Evolutionary conservation across 768 basidiomycete species (phyloP), one percentile per base, ranked within the genome.

Genomic region (Hydnum rufescens): DNA sequence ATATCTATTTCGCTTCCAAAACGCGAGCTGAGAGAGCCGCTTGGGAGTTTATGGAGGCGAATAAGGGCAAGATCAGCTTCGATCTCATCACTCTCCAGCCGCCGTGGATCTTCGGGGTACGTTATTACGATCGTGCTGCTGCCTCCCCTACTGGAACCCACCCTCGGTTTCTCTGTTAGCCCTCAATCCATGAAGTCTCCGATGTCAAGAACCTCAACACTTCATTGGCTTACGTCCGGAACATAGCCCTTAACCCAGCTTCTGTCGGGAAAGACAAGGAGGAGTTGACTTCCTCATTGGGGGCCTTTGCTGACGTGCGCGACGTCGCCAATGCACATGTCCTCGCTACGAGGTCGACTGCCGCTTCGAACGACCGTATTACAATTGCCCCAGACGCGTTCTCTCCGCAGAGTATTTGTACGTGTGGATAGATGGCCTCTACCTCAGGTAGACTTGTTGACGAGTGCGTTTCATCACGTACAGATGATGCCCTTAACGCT

Each of bases 321-420:
- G 53, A 58, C 59, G 64, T 60, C 39, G 65, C 66, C 16, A 51
- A 59, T 2, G 64, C 60, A 3, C 66, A 67, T 54, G 58, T 63
- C 23, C 55, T 52, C n/a, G 64, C 64, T 18, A 53, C 66, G 25
- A 13, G 13, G 13, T 22, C 13, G 13, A 22, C 13, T 22, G 13
- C 13, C 13, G 36, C 36, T 13, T 13, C 13, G 13, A 22, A 39
- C 22, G 13, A 39, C 13, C 36, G 36, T 39, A 13, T 39, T 22
- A 39, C 22, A 13, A 39, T 22, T 22, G 22, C 13, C 36, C 13
- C 36, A 22, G 36, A 22, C 36, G 0, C 36, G 13, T 39, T 39
- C 36, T 22, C 13, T 1, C 22, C 13, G 36, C 36, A 39, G 22
- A 22, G 22, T 13, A 13, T 39, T 22, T 22, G 36, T 39, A 13